Evolutionary conservation across 768 basidiomycete genomes (phyloP).

Genomic region (Calocera cornea): DNA sequence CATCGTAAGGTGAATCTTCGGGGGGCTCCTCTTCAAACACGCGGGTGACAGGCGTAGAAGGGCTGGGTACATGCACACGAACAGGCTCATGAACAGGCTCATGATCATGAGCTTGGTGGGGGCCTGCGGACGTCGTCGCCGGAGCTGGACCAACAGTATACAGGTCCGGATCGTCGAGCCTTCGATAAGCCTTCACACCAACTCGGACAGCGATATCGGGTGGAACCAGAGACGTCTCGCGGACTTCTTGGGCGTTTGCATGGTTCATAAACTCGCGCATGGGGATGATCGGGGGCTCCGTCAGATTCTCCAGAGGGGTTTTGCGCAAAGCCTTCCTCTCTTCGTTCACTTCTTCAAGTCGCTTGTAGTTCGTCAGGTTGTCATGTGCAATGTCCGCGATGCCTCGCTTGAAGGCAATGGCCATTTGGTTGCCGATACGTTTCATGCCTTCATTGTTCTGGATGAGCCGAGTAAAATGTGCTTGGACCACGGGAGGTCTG

Average conservation of each 20-base stretch:
- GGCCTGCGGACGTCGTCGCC: neutral
- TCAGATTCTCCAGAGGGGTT: neutral
- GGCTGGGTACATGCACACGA: neutral
- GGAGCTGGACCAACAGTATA: neutral
- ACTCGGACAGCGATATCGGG: neutral
- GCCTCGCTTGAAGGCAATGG: neutral
- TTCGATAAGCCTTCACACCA: neutral
- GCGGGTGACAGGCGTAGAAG: too few relatives aligned
- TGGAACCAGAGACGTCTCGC: neutral
- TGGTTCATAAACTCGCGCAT: neutral
- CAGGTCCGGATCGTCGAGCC: neutral
- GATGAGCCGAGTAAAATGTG: neutral
- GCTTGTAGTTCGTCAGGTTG: neutral
- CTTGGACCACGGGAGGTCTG: neutral
- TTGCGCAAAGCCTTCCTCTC: neutral
- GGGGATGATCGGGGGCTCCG: neutral
- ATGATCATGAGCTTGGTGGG: neutral
- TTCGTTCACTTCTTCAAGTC: neutral
- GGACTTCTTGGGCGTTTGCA: neutral
- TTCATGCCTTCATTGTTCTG: neutral
- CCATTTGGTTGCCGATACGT: neutral
- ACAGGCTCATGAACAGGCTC: neutral
- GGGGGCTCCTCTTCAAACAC: too few relatives aligned
- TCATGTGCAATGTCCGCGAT: neutral
- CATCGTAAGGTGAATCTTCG: too few relatives aligned